Percentiles rank a stretch among this genome's conserved stretches.
Conservation (phyloP, 495 filamentous ascomycete species). For the Opeltia flavorubescens region DNA sequence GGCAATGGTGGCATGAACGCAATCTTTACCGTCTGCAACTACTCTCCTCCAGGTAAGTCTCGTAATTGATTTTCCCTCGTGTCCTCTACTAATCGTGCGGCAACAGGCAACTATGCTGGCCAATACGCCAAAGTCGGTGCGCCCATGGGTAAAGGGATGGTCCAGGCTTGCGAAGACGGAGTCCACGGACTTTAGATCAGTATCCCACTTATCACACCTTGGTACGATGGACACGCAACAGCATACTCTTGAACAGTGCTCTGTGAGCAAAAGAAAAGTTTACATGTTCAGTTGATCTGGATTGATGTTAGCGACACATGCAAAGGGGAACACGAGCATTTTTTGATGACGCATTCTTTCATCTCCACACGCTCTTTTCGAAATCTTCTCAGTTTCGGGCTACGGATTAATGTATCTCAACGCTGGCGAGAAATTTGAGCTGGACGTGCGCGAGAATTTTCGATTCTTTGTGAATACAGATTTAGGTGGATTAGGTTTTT, state of each 20-base stretch:
- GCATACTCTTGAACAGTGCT: not conserved
- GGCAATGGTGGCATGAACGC: constrained; percentile 36
- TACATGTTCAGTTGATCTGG: not conserved
- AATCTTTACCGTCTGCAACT: constrained; percentile 81
- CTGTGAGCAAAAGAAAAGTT: not conserved
- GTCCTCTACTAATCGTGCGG: not conserved
- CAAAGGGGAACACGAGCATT: not conserved
- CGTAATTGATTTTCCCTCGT: not conserved
- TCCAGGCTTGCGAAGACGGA: constrained; percentile 22
- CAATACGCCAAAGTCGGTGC: constrained; percentile 7
- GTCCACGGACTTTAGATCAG: constrained; percentile 11
- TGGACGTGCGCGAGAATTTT: not conserved
- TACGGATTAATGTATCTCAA: not conserved
- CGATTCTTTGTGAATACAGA: constrained; percentile 3
- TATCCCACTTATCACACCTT: no score
- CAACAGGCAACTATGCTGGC: constrained; percentile 10
- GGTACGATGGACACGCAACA: not conserved
- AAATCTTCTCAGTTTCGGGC: not conserved
- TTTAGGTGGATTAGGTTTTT: not conserved
- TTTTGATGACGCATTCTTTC: not conserved
- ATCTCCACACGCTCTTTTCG: not conserved
- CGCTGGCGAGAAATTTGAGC: no score
- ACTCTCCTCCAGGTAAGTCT: constrained; percentile 48
- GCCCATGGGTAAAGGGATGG: constrained; percentile 9
- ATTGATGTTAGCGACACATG: not conserved